Evolutionary conservation across 2,329 filamentous ascomycete genomes (phyloP), one percentile per base, ranked within the genome.

Genomic region (Trichophyton schoenleinii): DNA sequence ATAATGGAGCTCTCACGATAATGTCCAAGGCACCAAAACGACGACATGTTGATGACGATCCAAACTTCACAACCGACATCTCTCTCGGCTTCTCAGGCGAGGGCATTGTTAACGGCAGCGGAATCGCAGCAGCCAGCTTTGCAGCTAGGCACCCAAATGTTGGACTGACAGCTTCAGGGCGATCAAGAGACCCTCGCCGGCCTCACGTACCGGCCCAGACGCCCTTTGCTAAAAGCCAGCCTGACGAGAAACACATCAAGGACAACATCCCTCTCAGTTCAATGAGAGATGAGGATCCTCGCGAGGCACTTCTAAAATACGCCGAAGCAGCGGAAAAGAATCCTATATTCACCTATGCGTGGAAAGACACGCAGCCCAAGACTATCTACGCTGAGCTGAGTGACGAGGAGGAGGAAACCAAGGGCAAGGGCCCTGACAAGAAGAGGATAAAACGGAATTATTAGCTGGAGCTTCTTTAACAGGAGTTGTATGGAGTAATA

Each of bases 261-360:
- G 84, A 92, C 70, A 89, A 88, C 66, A 95, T 97, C 60, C 90
- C 91, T 31, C 81, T 97, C 11, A 92, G 90, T 64, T 86, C 84
- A 64, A 95, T 99, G 89, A 81, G 95, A 57, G 91, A 99, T 73
- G 94, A 99, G 73, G 94, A 99, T 77, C 94, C 94, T 0, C 81
- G 94, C 65, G 94, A 96, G 74, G 94, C 94, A 53, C 77, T 99
- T 70, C 77, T 99, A 63, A 96, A 95, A 77, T 99, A 97, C 78
- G 92, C 91, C 42, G 89, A 95, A 61, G 87, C 95, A 71, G 91
- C 91, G 11, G 85, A 95, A 74, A 92, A 89, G 71, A 91, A 97
- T 71, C 92, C 91, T 0, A 81, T 96, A 68, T 99, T 97, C 70
- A 99, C 94, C 34, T 89, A 88, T 67, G 94, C 91, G 15, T 99